A percentile compares a stretch with the other conserved stretches of the same genome.
These are phyloP conservation scores for Peronosclerospora sorghi DNA, from an alignment of 352 stramenopile genomes.

Conservation along the genomic window DNA sequence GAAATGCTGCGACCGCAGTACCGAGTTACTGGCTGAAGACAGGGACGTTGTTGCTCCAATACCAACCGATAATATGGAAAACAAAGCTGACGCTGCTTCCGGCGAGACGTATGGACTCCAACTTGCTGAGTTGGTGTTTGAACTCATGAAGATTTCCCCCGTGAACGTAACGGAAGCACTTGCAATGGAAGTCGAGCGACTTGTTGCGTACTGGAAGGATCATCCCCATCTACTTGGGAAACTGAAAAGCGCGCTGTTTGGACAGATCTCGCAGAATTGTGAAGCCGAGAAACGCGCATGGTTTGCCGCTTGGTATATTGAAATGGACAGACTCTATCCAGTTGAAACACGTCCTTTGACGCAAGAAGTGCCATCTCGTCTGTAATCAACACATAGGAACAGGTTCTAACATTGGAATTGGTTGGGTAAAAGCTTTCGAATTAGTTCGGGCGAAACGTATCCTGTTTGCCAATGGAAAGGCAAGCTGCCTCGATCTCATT, in stretches of 20 bases:
- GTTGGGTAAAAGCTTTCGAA: too few species aligned
- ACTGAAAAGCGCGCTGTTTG: conserved; percentile 34
- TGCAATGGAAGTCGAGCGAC: conserved; percentile 32
- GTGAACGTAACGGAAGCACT: conserved; percentile 25
- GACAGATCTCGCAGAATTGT: conserved; percentile 39
- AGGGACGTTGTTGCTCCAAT: background rate
- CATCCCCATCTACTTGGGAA: conserved; percentile 12
- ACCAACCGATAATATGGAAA: background rate
- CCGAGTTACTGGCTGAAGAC: conserved; percentile 20
- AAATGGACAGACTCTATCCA: conserved; percentile 31
- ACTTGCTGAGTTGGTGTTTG: conserved; percentile 37
- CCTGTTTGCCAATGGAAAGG: too few species aligned
- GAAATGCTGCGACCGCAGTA: conserved; percentile 27
- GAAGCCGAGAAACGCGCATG: conserved; percentile 50
- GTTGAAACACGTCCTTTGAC: background rate
- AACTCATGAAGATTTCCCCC: conserved; percentile 51
- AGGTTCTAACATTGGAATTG: background rate
- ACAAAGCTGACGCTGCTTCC: conserved; percentile 1
- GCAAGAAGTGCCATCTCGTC: conserved; percentile 2
- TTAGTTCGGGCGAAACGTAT: too few species aligned
- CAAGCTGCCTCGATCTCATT: too few species aligned
- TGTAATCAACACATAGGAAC: conserved; percentile 9
- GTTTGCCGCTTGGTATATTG: conserved; percentile 49
- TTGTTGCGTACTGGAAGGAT: conserved; percentile 16
- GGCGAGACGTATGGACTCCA: conserved; percentile 30